Evolutionary conservation across 1,139 yeast genomes (phyloP), one percentile per base, ranked within the genome.

Genomic region (Saccharomyces hybrid): DNA sequence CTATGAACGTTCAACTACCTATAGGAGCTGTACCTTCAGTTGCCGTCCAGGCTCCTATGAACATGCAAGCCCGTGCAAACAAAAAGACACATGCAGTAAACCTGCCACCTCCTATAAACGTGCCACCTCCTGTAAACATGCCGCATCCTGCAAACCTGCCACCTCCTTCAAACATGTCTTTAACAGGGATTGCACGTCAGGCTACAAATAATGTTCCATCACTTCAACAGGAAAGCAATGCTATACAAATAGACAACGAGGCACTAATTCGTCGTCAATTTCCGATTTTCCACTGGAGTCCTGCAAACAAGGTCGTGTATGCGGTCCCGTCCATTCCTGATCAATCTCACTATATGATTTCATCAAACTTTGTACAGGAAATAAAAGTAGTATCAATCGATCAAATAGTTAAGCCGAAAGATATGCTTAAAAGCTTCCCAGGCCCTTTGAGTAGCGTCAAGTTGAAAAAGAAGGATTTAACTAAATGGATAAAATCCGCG

Each of bases 211-310:
- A 11, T 16, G 44, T 5, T 38, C 13, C 25, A 38, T 11, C 23
- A 3, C 13, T 9, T 2, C 60, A 54, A 26, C 60, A 34, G 38
- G 62, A 46, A n/a, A 59, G 46, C 13, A 31, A 19, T 11, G 50
- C n/a, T 9, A 16, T 27, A 31, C 38, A 5, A 26, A 16, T 60
- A 11, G 64, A 65, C 54, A 63, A 62, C 46, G 52, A 58, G 5
- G 71, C 66, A 13, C 64, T 75, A 5, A 59, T 70, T 11, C 67
- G 65, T 42, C 72, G 88, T 55, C 96, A 88, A 67, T 87, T 86
- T 68, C 96, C 96, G 0, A 69, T 90, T 38, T 86, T 89, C 67
- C 75, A 79, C 55, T 90, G 95, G 88, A 80, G 88, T 49, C 72
- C 75, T 42, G 73, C 79, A 5, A 74, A 75, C 9, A 77, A 73